A percentile compares a stretch with the other conserved stretches of the same genome.
These are phyloP conservation scores for Sindora glabra DNA, from an alignment of 306 rosid genomes.

Conservation along the genomic window DNA sequence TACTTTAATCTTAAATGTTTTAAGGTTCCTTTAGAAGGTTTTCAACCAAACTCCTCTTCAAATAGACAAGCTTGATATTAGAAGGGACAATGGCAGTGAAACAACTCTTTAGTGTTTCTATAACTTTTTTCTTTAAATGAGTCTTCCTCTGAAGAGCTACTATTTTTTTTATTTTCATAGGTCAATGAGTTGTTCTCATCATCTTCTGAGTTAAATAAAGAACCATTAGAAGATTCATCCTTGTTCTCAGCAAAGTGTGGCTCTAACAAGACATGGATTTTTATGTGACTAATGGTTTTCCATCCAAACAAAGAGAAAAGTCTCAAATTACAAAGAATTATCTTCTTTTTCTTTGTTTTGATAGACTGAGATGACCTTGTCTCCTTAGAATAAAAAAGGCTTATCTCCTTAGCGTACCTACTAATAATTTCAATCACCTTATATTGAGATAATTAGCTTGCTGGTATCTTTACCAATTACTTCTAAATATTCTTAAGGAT, in stretches of 20 bases:
- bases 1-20: conserved; percentile 52
- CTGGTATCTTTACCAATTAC: conserved; percentile 55
- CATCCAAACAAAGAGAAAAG: conserved; percentile 57
- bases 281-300: conserved; percentile 52
- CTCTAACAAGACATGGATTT: conserved; percentile 53
- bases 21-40: conserved; percentile 45
- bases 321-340: conserved; percentile 48
- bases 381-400: conserved; percentile 38
- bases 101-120: conserved; percentile 40
- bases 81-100: conserved; percentile 58
- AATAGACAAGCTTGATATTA: conserved; percentile 64
- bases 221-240: conserved; percentile 28
- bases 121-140: conserved; percentile 14
- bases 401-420: conserved; percentile 39
- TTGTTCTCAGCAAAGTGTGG: conserved; percentile 52
- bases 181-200: conserved; percentile 13
- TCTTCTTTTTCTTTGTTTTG: conserved; percentile 72
- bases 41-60: conserved; percentile 55
- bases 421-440: conserved; percentile 44
- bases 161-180: conserved; percentile 17
- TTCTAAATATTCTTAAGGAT: conserved; percentile 43
- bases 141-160: conserved; percentile 15
- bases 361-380: too few relatives aligned
- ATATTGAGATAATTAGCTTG: conserved; percentile 34
- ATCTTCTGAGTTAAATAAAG: conserved; percentile 26